Base-by-base conservation (phyloP, 257 asterid species). In the Scutellaria minor region DNA sequence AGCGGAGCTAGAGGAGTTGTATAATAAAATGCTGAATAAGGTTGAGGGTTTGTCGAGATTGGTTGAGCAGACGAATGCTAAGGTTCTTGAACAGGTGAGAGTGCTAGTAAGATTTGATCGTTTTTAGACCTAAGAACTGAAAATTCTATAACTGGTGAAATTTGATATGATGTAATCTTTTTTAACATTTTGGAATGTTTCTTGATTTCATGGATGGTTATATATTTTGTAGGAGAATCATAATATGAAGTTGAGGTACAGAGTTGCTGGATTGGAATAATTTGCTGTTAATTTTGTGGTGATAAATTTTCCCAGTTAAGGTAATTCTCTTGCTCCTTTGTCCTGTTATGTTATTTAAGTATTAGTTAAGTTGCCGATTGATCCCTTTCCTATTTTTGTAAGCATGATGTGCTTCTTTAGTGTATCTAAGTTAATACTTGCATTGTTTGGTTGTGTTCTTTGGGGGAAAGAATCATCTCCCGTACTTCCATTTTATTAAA, bases 261-360 rank as follows among this genome's bases (percentile, higher is more conserved):
- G 81, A 81, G 91, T 88, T 84, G 99, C 97, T 71, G 97, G 97
- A 67, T 77, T 91, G 88, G 92, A 94, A 80, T 91, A 68, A 83
- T 68, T 64, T 71, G 46, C 41, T 72, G 82, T 50, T 79, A 68
- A 9, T 70, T 50, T 31, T 18, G 2, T 52, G 64, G 57, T 66
- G 50, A n/a, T 68, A 72, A 41, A 57, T 66, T 73, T 81, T 74
- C 64, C 73, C 14, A 27, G n/a, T 62, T 72, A 59, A 72, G 85
- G 88, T 82, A 78, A 66, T 63, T 63, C 13, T 65, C 24, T 64
- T 66, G 68, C 53, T 53, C 48, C 66, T 31, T 35, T 56, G 56
- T 37, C 7, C 4, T 44, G 37, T 13, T 50, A 1, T 13, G 55
- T 53, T 50, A 51, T 75, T 64, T 48, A 37, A 15, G 60, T 52